Evolutionary conservation across 257 asterid species (phyloP), one percentile per base, ranked within the genome.

Genomic region (Striga asiatica): DNA sequence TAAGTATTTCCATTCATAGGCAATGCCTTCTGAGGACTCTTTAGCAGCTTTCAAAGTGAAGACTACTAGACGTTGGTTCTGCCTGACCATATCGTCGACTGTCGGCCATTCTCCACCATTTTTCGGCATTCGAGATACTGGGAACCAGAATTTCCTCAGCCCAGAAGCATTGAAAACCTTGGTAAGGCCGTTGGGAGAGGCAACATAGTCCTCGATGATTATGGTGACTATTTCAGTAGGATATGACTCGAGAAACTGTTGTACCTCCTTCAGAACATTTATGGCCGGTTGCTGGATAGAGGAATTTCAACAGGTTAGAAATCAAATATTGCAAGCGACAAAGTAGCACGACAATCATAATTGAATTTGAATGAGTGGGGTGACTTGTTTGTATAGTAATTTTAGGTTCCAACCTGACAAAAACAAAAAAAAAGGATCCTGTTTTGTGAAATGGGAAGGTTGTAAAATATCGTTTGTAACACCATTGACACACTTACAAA

Each of bases 211-310:
- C 72, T 91, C 98, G 31, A 91, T 80, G 61, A 82, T 72, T 43
- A 91, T 76, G 57, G 98, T 91, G 62, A 87, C 88, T 47, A 91
- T 82, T 79, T 87, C 97, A 56, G 77, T 52, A 23, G 98, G 95
- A 67, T 91, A 84, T 64, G 83, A 77, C 68, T 75, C 76, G 52
- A 91, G 93, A 80, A 91, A 91, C 67, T 46, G 59, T 58, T 65
- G 74, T 58, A 91, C 67, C 93, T 87, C 98, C 42, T 77, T 87
- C 77, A 91, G 64, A 60, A 79, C 88, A 74, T 69, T 77, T 55
- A 77, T 68, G 17, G 95, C 93, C 21, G 97, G 95, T 76, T 72
- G 84, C 98, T 86, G 78, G 54, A 12, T 42, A 57, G 11, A 66
- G 55, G 65, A 54, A 41, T 47, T 23, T 54, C 51, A 57, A 58